phyloP scores from a whole-genome alignment of 352 stramenopile genomes.

The Pythium periplocum region DNA sequence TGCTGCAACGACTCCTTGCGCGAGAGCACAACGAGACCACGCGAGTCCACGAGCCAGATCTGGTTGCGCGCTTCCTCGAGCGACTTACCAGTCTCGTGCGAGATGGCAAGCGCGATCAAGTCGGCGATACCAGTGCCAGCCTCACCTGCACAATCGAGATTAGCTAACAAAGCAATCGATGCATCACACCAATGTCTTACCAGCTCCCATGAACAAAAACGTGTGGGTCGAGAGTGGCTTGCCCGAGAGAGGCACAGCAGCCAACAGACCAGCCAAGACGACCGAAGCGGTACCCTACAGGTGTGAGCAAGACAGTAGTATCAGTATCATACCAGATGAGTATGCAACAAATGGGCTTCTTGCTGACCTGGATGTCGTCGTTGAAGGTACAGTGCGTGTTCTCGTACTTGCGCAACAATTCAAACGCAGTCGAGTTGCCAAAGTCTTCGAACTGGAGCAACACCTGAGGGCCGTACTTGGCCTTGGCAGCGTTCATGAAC shows the following conservation, averaged over 20 bases:
- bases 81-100: slow-evolving; percentile 80
- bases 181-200: neutral
- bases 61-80: slow-evolving; percentile 87
- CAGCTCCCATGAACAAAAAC: slow-evolving; percentile 94
- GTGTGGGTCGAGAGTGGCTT: slow-evolving; percentile 88
- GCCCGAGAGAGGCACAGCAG: slow-evolving; percentile 63
- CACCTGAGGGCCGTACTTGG: slow-evolving; percentile 82
- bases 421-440: slow-evolving; percentile 83
- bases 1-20: slow-evolving; percentile 78
- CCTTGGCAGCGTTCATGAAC: slow-evolving; percentile 93
- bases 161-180: neutral
- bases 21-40: slow-evolving; percentile 78
- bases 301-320: neutral
- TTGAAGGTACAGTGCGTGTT: slow-evolving; percentile 91
- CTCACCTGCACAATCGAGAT: slow-evolving; percentile 34
- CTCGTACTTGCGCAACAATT: slow-evolving; percentile 80
- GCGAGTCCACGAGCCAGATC: slow-evolving; percentile 92
- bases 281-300: slow-evolving; percentile 56
- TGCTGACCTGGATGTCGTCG: slow-evolving; percentile 93
- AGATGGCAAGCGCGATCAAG: slow-evolving; percentile 89
- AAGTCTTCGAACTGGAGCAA: slow-evolving; percentile 89
- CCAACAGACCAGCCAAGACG: slow-evolving; percentile 73
- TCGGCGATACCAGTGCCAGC: slow-evolving; percentile 94
- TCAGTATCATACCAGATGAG: too few relatives aligned
- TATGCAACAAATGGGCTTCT: too few relatives aligned